Evolutionary conservation across 1,139 yeast genomes (phyloP).

Genomic region (Candida mesenterica): DNA sequence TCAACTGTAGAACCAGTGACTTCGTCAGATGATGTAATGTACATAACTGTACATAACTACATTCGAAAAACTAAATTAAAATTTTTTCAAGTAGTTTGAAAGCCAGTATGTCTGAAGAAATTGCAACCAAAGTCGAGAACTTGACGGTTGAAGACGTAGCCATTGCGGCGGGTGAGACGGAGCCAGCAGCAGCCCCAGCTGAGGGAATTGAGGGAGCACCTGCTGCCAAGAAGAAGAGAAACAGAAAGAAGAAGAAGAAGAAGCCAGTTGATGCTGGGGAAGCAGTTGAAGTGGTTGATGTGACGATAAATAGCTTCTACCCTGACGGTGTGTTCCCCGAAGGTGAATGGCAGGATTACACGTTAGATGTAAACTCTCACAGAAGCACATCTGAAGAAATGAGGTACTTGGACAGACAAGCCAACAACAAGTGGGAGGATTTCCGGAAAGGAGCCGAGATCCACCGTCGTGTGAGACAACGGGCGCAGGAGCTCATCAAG

Average conservation of each 20-base stretch:
- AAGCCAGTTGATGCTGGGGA: conserved; percentile 16
- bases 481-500: conserved; percentile 69
- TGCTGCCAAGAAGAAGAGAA: conserved; percentile 9
- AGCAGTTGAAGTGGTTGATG: too few relatives aligned
- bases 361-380: conserved; percentile 66
- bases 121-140: conserved; percentile 9
- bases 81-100: too few relatives aligned
- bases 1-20: too few relatives aligned
- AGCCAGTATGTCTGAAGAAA: conserved; percentile 9
- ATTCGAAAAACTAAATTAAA: not conserved
- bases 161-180: conserved; percentile 1
- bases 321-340: conserved; percentile 80
- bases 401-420: conserved; percentile 72
- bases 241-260: conserved; percentile 36
- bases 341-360: conserved; percentile 81
- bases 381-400: conserved; percentile 86
- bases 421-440: conserved; percentile 71
- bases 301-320: conserved; percentile 63
- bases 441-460: conserved; percentile 95
- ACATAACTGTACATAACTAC: too few relatives aligned
- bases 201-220: conserved; percentile 4
- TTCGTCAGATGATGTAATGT: too few relatives aligned
- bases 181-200: conserved; percentile 2
- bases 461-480: conserved; percentile 85
- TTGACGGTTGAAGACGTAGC: conserved; percentile 8